These are phyloP conservation scores for Colletotrichum lini DNA, from an alignment of 2,329 filamentous ascomycete genomes.

Conservation along the genomic window DNA sequence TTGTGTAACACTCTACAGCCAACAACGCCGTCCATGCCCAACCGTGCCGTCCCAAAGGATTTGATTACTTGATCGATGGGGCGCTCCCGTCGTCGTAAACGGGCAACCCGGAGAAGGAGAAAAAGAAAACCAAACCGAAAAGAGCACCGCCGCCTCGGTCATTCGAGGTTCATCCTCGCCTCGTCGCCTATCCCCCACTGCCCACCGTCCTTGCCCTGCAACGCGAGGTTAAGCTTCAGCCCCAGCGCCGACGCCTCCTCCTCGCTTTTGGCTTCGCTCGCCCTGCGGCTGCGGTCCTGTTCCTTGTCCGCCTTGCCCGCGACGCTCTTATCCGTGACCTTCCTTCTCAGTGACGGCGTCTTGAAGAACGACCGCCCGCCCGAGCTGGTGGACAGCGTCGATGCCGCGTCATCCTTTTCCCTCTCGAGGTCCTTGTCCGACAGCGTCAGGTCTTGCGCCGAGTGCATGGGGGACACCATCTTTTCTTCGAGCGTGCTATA, in stretches of 20 bases:
- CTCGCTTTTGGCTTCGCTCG: conserved; percentile 60
- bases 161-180: conserved; percentile 86
- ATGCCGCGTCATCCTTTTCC: conserved; percentile 59
- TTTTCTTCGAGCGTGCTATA: conserved; percentile 56
- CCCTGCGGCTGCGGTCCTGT: conserved; percentile 51
- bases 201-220: conserved; percentile 69
- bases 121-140: not conserved
- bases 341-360: conserved; percentile 57
- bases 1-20: conserved; percentile 22
- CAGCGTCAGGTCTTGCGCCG: conserved; percentile 43
- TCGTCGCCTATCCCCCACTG: conserved; percentile 89
- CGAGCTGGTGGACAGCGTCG: conserved; percentile 64
- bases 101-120: not conserved
- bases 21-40: conserved; percentile 34
- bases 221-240: conserved; percentile 63
- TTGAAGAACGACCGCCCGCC: conserved; percentile 57
- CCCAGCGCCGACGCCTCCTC: conserved; percentile 60
- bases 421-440: conserved; percentile 37
- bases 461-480: conserved; percentile 51
- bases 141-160: conserved; percentile 22
- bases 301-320: conserved; percentile 51
- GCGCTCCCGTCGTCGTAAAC: not conserved
- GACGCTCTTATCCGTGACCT: conserved; percentile 52
- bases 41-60: not conserved
- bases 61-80: not conserved